These are phyloP conservation scores for Monilinia aucupariae DNA, from an alignment of 2,329 filamentous ascomycete genomes.

Conservation along the genomic window DNA sequence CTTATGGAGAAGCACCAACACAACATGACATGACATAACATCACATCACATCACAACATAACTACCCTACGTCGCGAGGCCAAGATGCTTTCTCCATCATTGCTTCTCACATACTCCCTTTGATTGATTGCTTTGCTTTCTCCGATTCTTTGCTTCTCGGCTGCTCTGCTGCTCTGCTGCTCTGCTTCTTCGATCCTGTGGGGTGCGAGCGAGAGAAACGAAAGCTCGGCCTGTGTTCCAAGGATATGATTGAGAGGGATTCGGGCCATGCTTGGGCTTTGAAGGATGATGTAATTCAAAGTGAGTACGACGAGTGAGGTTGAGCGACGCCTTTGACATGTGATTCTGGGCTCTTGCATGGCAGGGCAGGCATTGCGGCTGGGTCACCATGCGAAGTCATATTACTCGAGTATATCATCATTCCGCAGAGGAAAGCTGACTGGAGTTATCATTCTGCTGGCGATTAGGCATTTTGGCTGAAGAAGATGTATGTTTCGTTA, in stretches of 20 bases:
- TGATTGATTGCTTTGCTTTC: too few relatives aligned
- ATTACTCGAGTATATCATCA: background rate
- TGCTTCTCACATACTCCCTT: background rate
- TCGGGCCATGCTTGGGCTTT: background rate
- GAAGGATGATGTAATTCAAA: slow-evolving; percentile 26
- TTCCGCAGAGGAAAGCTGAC: background rate
- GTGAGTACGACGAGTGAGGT: slow-evolving; percentile 23
- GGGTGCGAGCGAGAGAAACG: too few relatives aligned
- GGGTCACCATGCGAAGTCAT: too few relatives aligned
- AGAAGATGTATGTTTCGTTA: slow-evolving; percentile 33
- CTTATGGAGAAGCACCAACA: too few relatives aligned
- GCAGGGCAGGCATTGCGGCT: too few relatives aligned
- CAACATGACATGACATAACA: too few relatives aligned
- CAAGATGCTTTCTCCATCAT: background rate
- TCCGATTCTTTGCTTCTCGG: too few relatives aligned
- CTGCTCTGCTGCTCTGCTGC: too few relatives aligned
- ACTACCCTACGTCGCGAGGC: too few relatives aligned
- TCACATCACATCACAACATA: too few relatives aligned
- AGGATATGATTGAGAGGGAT: slow-evolving; percentile 12
- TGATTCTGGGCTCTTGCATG: slow-evolving; percentile 23
- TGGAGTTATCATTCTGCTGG: background rate
- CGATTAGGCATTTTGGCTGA: slow-evolving; percentile 32
- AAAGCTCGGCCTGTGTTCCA: too few relatives aligned
- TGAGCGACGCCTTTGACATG: slow-evolving; percentile 25
- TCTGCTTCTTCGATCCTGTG: too few relatives aligned